Evolutionary conservation across 495 filamentous ascomycete species (phyloP).

Genomic region (Staphylotrichum longicolle): DNA sequence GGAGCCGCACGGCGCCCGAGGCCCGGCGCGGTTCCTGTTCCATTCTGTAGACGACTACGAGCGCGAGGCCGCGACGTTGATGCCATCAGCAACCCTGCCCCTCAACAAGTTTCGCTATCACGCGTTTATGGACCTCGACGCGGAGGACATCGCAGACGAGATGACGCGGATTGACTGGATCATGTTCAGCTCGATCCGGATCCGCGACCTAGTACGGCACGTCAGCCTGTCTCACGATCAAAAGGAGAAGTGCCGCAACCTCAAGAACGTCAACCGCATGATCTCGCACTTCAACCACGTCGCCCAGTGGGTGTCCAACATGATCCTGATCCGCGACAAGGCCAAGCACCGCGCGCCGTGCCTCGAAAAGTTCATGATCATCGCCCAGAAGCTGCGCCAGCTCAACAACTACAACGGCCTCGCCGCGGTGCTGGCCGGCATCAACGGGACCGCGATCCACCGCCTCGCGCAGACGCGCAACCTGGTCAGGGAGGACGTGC

Average conservation of each 20-base stretch:
- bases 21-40: conserved; percentile 48
- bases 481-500: conserved; percentile 63
- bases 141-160: conserved; percentile 84
- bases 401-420: conserved; percentile 97
- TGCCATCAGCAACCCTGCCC: conserved; percentile 56
- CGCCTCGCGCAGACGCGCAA: conserved; percentile 80
- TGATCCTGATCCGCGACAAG: conserved; percentile 91
- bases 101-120: conserved; percentile 80
- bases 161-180: conserved; percentile 95
- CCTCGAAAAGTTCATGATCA: conserved; percentile 90
- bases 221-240: conserved; percentile 70
- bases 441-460: conserved; percentile 82
- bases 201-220: conserved; percentile 88
- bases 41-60: conserved; percentile 70
- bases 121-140: conserved; percentile 72
- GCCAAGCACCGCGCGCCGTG: conserved; percentile 88
- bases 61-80: conserved; percentile 63
- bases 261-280: conserved; percentile 89
- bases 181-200: conserved; percentile 94
- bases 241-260: conserved; percentile 73
- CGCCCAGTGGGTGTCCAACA: conserved; percentile 85
- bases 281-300: conserved; percentile 95
- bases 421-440: conserved; percentile 87
- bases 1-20: conserved; percentile 24
- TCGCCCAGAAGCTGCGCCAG: conserved; percentile 78